These are phyloP conservation scores for Silene vulgaris DNA, from an alignment of 179 eudicot species.

Conservation along the genomic window DNA sequence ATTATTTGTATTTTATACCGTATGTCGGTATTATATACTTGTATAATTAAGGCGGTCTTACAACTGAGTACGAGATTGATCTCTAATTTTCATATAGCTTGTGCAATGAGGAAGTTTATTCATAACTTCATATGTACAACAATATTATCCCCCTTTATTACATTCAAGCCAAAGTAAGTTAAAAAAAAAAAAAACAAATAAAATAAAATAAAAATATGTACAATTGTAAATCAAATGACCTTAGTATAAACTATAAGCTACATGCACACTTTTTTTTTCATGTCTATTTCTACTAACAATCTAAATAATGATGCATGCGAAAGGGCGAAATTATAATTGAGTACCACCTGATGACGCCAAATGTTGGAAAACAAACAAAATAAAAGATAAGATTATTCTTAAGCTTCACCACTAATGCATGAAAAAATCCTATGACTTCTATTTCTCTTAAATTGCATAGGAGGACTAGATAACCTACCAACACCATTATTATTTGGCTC, in stretches of 20 bases:
- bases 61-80: neutral
- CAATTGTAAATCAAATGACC: slow-evolving; percentile 14
- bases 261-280: too few relatives aligned
- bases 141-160: neutral
- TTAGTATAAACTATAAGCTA: too few relatives aligned
- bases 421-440: slow-evolving; percentile 36
- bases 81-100: neutral
- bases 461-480: slow-evolving; percentile 1
- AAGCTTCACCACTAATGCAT: slow-evolving; percentile 28
- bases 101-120: slow-evolving; percentile 1
- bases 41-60: too few relatives aligned
- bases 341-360: slow-evolving; percentile 2
- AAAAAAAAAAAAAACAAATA: neutral
- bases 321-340: neutral
- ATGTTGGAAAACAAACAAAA: neutral
- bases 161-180: neutral
- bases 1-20: too few relatives aligned
- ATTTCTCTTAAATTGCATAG: slow-evolving; percentile 22
- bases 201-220: slow-evolving; percentile 13
- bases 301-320: too few relatives aligned
- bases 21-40: too few relatives aligned
- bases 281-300: too few relatives aligned
- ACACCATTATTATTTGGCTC: neutral
- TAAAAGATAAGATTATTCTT: neutral
- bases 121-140: slow-evolving; percentile 12